Percentiles rank a stretch among this genome's conserved stretches.
These are phyloP conservation scores for Chalciporus piperatus DNA, from an alignment of 768 basidiomycete species.

Conservation along the genomic window DNA sequence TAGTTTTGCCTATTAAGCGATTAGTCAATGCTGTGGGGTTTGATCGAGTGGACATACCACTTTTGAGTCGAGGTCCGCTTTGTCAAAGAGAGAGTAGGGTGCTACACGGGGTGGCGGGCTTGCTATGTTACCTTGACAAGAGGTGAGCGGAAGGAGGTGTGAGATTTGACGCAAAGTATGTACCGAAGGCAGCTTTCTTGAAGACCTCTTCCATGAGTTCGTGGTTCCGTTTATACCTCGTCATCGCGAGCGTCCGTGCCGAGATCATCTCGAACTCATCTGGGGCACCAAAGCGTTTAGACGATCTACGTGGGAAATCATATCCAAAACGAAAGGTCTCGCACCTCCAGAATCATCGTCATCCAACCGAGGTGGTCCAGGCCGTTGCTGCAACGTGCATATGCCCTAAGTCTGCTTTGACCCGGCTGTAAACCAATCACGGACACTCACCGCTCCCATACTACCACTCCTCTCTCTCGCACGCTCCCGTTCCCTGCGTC, in stretches of 20 bases:
- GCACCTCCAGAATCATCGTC: constrained; percentile 69
- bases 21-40: not conserved
- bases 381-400: constrained; percentile 24
- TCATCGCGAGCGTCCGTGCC: constrained; percentile 65
- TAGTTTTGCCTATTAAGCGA: constrained; percentile 46
- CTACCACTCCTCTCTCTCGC: constrained; percentile 44
- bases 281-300: constrained; percentile 9
- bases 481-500: constrained; percentile 59
- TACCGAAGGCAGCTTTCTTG: constrained; percentile 64
- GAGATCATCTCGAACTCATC: constrained; percentile 73
- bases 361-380: constrained; percentile 35
- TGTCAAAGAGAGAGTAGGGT: constrained; percentile 62
- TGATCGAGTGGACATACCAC: constrained; percentile 37
- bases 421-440: not conserved
- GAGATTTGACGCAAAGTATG: not conserved
- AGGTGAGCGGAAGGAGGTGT: not conserved
- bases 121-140: constrained; percentile 42
- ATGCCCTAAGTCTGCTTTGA: not conserved
- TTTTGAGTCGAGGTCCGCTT: constrained; percentile 54
- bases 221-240: constrained; percentile 76
- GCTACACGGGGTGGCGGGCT: constrained; percentile 39
- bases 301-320: not conserved
- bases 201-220: constrained; percentile 86
- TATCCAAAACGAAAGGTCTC: constrained; percentile 1
- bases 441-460: constrained; percentile 38